Conservation (phyloP, 306 rosid genomes). For the Cicer judaicum region DNA sequence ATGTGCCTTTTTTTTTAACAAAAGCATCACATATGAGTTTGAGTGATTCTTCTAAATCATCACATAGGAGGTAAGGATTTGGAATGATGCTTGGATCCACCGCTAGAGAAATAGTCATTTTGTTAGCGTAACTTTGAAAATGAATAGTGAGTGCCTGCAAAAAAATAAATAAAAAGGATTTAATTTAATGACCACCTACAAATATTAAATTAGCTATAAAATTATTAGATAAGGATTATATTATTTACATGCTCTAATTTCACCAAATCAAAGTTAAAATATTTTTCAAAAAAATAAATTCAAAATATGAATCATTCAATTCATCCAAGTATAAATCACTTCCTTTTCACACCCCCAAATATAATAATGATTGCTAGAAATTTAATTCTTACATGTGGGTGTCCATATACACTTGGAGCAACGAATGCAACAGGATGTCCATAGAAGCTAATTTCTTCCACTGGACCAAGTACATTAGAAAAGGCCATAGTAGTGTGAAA, state of each 20-base stretch:
- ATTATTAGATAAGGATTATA: background rate
- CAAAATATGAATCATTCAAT: too few species aligned
- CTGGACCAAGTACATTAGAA: conserved; percentile 68
- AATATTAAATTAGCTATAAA: background rate
- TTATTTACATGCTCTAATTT: too few species aligned
- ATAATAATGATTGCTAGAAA: background rate
- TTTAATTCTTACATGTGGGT: conserved; percentile 60
- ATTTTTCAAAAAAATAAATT: too few species aligned
- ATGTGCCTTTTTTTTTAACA: conserved; percentile 32
- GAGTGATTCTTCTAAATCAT: conserved; percentile 67
- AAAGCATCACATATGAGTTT: conserved; percentile 47
- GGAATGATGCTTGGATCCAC: conserved; percentile 62
- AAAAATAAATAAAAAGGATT: background rate
- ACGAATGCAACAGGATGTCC: conserved; percentile 64
- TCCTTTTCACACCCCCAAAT: background rate
- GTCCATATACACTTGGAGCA: conserved; percentile 71
- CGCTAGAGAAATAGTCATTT: conserved; percentile 58
- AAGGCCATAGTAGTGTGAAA: conserved; percentile 58
- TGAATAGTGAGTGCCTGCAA: conserved; percentile 73
- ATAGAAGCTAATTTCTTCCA: conserved; percentile 64
- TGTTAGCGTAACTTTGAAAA: conserved; percentile 57
- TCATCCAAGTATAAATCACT: background rate
- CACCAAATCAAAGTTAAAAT: too few species aligned
- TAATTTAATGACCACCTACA: background rate
- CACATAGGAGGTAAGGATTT: conserved; percentile 60